phyloP scores from a whole-genome alignment of 116 monocot species.

The Papilionanthe hybrid region DNA sequence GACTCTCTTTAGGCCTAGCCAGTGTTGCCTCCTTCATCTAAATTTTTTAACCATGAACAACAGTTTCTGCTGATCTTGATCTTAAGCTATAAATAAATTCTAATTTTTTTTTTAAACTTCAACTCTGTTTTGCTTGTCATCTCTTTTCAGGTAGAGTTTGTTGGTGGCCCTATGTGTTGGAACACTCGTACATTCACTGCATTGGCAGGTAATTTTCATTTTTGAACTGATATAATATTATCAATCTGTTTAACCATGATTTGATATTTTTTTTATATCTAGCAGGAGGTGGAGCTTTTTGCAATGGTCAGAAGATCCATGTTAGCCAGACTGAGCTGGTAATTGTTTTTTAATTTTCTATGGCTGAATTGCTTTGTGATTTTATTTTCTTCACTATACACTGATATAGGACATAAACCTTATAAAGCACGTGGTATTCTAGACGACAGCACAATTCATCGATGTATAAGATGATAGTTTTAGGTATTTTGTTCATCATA shows the following conservation, averaged over 20 bases:
- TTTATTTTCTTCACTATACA: background rate
- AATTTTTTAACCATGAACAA: background rate
- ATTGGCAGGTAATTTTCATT: slow-evolving; percentile 43
- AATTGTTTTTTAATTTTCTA: slow-evolving; percentile 7
- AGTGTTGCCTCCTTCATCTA: background rate
- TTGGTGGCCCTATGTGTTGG: slow-evolving; percentile 98
- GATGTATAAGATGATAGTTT: background rate
- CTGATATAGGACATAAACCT: background rate
- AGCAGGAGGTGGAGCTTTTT: slow-evolving; percentile 93
- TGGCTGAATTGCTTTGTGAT: background rate
- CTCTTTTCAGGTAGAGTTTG: slow-evolving; percentile 73
- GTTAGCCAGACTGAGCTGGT: slow-evolving; percentile 81
- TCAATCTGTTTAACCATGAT: background rate
- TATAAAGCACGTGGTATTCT: background rate
- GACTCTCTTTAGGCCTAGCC: no score
- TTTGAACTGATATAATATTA: background rate
- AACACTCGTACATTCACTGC: slow-evolving; percentile 81
- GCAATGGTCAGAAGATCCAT: slow-evolving; percentile 94
- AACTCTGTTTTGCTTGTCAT: background rate
- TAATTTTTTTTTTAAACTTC: background rate
- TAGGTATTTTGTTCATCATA: background rate
- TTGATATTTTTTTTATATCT: background rate
- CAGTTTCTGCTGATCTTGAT: background rate
- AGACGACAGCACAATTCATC: background rate
- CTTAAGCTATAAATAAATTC: background rate